Percentiles rank a stretch among this genome's conserved stretches.
phyloP scores from a whole-genome alignment of 106 monocot species.

The Apostasia shenzhenica region DNA sequence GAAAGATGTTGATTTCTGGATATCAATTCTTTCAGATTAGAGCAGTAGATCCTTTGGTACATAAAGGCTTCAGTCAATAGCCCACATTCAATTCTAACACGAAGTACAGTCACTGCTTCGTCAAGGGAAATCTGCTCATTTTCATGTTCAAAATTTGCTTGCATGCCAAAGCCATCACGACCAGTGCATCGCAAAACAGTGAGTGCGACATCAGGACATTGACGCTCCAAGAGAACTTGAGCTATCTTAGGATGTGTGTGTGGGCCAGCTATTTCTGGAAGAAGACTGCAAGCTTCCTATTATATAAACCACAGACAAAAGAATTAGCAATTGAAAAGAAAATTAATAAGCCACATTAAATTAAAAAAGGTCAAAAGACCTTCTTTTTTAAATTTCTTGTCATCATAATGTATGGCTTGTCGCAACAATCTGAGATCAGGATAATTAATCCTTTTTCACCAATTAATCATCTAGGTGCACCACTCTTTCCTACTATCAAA shows the following conservation, averaged over 20 bases:
- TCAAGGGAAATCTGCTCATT: slow-evolving; percentile 23
- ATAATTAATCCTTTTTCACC: no score
- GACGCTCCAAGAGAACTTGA: slow-evolving; percentile 78
- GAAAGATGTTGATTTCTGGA: slow-evolving; percentile 10
- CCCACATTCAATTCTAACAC: slow-evolving; percentile 79
- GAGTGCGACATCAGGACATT: slow-evolving; percentile 65
- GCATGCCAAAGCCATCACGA: slow-evolving; percentile 46
- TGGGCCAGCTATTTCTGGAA: slow-evolving; percentile 65
- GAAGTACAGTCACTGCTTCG: slow-evolving; percentile 66
- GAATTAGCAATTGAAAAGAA: slow-evolving; percentile 1
- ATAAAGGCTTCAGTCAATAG: slow-evolving; percentile 89
- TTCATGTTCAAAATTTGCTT: slow-evolving; percentile 22
- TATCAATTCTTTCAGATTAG: slow-evolving; percentile 42
- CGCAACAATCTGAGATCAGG: no score
- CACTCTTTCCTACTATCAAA: no score
- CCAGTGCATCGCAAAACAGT: slow-evolving; percentile 67
- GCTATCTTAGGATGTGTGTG: slow-evolving; percentile 80
- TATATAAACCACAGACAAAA: not conserved
- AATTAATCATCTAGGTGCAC: no score
- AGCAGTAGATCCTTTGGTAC: slow-evolving; percentile 66
- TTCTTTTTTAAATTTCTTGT: no score
- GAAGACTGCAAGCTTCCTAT: slow-evolving; percentile 65
- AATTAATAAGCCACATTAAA: no score
- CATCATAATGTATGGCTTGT: no score
- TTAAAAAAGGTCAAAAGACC: no score